phyloP scores from a whole-genome alignment of 768 basidiomycete species.

The Tulasnella sp. region DNA sequence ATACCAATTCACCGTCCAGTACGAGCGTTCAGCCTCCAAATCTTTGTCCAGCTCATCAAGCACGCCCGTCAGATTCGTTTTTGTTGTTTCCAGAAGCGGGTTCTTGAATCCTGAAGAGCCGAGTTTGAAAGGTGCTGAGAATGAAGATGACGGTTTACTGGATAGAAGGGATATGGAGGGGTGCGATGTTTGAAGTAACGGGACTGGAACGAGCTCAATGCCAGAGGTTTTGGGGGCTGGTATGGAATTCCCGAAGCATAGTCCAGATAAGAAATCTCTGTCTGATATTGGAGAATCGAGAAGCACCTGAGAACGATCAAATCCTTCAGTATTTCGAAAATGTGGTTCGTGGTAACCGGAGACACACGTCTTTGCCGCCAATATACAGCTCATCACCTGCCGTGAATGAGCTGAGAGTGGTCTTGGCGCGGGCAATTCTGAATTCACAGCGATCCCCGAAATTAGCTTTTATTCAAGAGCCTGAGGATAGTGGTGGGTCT shows the following conservation, averaged over 20 bases:
- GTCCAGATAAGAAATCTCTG: conserved; percentile 11
- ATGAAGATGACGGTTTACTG: neutral
- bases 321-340: neutral
- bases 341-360: neutral
- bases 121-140: neutral
- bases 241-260: conserved; percentile 11
- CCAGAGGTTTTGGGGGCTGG: neutral
- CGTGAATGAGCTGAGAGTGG: neutral
- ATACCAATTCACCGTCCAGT: conserved; percentile 11
- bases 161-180: neutral
- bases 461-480: neutral
- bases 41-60: conserved; percentile 1
- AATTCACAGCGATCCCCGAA: neutral
- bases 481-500: conserved; percentile 19
- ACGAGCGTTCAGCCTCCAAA: conserved; percentile 2
- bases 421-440: conserved; percentile 4
- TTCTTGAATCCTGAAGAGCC: neutral
- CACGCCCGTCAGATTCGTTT: neutral
- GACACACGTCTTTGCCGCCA: conserved; percentile 22
- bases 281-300: conserved; percentile 17
- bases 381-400: conserved; percentile 21
- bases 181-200: neutral
- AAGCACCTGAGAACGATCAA: neutral
- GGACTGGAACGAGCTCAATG: neutral
- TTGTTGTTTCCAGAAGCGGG: neutral